A percentile compares a stretch with the other conserved stretches of the same genome.
phyloP scores from a whole-genome alignment of 208 protist species.

The Trypanosoma brucei region DNA sequence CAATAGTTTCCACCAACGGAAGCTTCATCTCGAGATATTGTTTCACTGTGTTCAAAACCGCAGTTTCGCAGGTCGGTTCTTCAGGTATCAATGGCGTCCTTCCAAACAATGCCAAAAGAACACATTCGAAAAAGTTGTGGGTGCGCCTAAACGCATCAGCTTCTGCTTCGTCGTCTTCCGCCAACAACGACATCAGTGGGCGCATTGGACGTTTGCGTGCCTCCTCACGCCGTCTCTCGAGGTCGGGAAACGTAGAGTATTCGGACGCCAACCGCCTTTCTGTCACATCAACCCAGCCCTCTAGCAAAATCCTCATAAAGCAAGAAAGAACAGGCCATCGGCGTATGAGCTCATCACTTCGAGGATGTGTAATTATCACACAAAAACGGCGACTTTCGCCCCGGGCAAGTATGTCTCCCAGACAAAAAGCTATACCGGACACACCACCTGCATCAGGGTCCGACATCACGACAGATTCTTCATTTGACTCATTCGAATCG shows the following conservation, averaged over 20 bases:
- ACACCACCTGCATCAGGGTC: constrained; percentile 52
- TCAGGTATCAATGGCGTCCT: constrained; percentile 4
- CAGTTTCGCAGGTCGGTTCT: neutral
- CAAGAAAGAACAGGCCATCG: constrained; percentile 38
- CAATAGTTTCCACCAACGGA: constrained; percentile 6
- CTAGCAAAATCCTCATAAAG: constrained; percentile 37
- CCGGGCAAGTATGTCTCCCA: constrained; percentile 76
- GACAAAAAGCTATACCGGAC: constrained; percentile 58
- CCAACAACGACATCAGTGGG: constrained; percentile 40
- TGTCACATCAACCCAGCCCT: constrained; percentile 29
- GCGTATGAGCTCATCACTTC: constrained; percentile 43
- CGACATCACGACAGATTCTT: constrained; percentile 63
- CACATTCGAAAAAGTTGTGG: constrained; percentile 37
- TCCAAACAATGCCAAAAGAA: constrained; percentile 27
- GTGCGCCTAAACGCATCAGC: constrained; percentile 13
- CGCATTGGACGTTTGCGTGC: constrained; percentile 53
- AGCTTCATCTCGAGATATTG: constrained; percentile 6
- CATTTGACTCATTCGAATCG: constrained; percentile 51
- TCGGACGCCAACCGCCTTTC: constrained; percentile 40
- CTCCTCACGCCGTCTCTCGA: constrained; percentile 57
- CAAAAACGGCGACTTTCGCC: constrained; percentile 78
- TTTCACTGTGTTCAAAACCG: constrained; percentile 2
- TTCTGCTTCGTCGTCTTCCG: constrained; percentile 17
- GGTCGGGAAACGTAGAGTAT: constrained; percentile 49
- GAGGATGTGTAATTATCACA: constrained; percentile 59